phyloP scores from a whole-genome alignment of 345 rosid genomes.

The Lepidium africanum region DNA sequence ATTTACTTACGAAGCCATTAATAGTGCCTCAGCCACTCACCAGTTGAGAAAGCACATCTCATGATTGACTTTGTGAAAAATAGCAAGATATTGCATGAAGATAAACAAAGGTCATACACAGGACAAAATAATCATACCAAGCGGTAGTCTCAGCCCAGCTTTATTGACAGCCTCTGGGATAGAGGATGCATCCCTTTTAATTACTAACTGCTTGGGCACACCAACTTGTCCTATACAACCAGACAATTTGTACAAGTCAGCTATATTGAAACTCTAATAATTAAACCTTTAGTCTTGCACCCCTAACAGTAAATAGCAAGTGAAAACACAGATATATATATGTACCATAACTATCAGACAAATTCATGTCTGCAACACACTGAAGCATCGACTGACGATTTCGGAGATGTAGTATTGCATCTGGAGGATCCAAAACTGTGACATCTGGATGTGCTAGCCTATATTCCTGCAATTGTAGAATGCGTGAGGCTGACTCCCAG shows the following conservation, averaged over 20 bases:
- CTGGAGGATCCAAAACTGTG: conserved; percentile 4
- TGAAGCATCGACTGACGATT: conserved; percentile 5
- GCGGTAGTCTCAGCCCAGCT: background rate
- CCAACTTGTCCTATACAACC: background rate
- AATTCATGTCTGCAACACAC: background rate
- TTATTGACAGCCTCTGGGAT: background rate
- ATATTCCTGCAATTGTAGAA: background rate
- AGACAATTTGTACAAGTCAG: background rate
- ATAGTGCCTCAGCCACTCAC: background rate
- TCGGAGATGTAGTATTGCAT: background rate
- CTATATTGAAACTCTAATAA: background rate
- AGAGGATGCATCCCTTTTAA: background rate
- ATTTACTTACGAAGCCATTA: too few species aligned
- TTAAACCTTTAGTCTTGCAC: background rate
- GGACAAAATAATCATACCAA: background rate
- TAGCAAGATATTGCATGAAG: background rate
- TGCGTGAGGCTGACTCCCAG: background rate
- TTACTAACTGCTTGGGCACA: background rate
- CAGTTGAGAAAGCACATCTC: background rate
- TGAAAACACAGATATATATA: background rate
- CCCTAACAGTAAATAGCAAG: background rate
- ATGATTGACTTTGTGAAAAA: background rate
- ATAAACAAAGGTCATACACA: background rate
- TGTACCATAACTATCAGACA: background rate
- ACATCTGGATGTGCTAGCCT: conserved; percentile 5